These are phyloP conservation scores for Gloeopeniophorella convolvens DNA, from an alignment of 768 basidiomycete genomes.

Conservation along the genomic window DNA sequence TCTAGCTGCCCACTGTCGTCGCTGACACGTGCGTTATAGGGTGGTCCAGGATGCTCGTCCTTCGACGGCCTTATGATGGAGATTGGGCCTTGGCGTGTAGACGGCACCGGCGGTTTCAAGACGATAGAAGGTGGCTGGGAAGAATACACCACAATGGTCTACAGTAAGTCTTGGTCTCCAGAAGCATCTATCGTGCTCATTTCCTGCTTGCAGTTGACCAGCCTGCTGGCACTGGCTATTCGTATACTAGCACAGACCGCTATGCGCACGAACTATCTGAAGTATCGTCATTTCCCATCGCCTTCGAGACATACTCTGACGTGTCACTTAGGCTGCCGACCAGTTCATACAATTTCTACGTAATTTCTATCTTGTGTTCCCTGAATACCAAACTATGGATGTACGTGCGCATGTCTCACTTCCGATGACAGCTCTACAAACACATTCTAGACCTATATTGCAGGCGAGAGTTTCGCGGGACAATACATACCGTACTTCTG, in stretches of 20 bases:
- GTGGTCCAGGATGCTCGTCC: constrained; percentile 94
- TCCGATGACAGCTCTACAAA: neutral
- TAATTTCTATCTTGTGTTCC: constrained; percentile 89
- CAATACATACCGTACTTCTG: constrained; percentile 98
- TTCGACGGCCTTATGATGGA: constrained; percentile 99
- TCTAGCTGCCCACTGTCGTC: neutral
- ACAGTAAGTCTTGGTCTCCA: constrained; percentile 48
- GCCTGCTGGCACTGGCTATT: constrained; percentile 93
- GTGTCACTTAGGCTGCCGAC: constrained; percentile 49
- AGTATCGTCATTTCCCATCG: constrained; percentile 31
- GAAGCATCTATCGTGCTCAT: neutral
- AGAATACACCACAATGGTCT: constrained; percentile 92
- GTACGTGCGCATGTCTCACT: constrained; percentile 40
- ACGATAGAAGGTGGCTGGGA: constrained; percentile 90
- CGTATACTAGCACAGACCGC: constrained; percentile 78
- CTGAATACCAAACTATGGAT: constrained; percentile 77
- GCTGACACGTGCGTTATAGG: constrained; percentile 38
- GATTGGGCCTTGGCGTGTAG: constrained; percentile 85
- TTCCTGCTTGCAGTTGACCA: constrained; percentile 70
- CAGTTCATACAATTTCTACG: constrained; percentile 80
- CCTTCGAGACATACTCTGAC: neutral
- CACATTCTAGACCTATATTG: constrained; percentile 76
- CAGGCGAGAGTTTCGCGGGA: constrained; percentile 95
- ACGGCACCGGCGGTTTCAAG: constrained; percentile 64
- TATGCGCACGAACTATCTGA: constrained; percentile 76